These are phyloP conservation scores for Lachancea quebecensis DNA, from an alignment of 805 yeast species.

Conservation along the genomic window DNA sequence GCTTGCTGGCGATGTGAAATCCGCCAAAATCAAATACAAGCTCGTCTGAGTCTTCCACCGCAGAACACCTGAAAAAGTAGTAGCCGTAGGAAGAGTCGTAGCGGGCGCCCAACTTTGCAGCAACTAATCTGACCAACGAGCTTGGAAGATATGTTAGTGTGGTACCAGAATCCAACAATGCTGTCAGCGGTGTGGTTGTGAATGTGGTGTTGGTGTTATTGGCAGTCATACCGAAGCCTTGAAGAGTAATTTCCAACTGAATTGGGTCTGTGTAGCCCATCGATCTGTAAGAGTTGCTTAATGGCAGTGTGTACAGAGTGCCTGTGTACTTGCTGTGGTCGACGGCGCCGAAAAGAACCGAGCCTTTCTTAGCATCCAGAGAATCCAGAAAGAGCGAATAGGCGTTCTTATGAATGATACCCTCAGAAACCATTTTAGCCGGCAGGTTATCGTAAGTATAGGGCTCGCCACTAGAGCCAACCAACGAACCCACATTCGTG, in stretches of 20 bases:
- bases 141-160: constrained; percentile 44
- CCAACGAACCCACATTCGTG: constrained; percentile 35
- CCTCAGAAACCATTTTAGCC: constrained; percentile 46
- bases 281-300: constrained; percentile 35
- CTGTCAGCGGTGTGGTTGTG: constrained; percentile 27
- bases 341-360: constrained; percentile 66
- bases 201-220: constrained; percentile 19
- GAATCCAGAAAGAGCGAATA: constrained; percentile 59
- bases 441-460: constrained; percentile 65
- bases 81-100: constrained; percentile 38
- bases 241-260: constrained; percentile 25
- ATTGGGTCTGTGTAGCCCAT: constrained; percentile 16
- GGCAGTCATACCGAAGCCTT: constrained; percentile 28
- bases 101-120: constrained; percentile 35
- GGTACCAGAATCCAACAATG: constrained; percentile 51
- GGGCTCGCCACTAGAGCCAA: constrained; percentile 11
- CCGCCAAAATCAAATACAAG: constrained; percentile 56
- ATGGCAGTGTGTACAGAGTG: constrained; percentile 41
- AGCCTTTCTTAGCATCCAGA: constrained; percentile 38
- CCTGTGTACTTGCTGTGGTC: constrained; percentile 60
- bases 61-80: constrained; percentile 42
- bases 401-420: constrained; percentile 46
- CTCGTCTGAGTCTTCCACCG: constrained; percentile 25
- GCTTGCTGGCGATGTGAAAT: constrained; percentile 43
- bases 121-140: constrained; percentile 20